Evolutionary conservation across 129 eudicot species (phyloP).

Genomic region (Pseudognaphalium luteoalbum): DNA sequence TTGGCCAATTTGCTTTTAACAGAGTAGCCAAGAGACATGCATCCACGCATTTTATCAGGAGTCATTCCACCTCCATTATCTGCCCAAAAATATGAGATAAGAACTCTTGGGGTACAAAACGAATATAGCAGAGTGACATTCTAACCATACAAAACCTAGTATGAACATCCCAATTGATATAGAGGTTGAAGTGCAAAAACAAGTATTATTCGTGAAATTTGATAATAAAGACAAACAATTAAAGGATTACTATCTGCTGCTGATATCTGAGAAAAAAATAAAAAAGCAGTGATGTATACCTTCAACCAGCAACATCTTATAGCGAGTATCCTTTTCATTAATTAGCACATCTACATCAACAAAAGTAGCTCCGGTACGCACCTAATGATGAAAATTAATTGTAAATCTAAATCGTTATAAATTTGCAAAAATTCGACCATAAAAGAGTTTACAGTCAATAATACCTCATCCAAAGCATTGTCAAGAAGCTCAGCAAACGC

Average conservation of each 20-base stretch:
- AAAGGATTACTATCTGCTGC: background rate
- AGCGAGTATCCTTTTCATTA: conserved; percentile 39
- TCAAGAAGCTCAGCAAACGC: conserved; percentile 86
- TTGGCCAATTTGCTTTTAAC: conserved; percentile 62
- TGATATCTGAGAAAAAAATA: background rate
- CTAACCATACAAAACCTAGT: background rate
- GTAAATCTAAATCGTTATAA: background rate
- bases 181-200: too few species aligned
- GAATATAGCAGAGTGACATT: background rate
- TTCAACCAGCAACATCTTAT: conserved; percentile 62
- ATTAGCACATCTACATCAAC: conserved; percentile 56
- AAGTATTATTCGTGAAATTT: too few species aligned
- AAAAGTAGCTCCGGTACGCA: conserved; percentile 69
- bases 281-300: conserved; percentile 29
- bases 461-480: conserved; percentile 69
- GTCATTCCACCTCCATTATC: conserved; percentile 91
- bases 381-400: conserved; percentile 30
- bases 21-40: conserved; percentile 88
- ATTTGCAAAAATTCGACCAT: background rate
- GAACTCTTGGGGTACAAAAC: background rate
- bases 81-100: conserved; percentile 28
- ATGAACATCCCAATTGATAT: background rate
- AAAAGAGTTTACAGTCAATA: background rate
- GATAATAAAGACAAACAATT: background rate
- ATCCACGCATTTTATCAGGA: conserved; percentile 59